These are phyloP conservation scores for Fraxinus anomala DNA, from an alignment of 257 asterid species.

Conservation along the genomic window DNA sequence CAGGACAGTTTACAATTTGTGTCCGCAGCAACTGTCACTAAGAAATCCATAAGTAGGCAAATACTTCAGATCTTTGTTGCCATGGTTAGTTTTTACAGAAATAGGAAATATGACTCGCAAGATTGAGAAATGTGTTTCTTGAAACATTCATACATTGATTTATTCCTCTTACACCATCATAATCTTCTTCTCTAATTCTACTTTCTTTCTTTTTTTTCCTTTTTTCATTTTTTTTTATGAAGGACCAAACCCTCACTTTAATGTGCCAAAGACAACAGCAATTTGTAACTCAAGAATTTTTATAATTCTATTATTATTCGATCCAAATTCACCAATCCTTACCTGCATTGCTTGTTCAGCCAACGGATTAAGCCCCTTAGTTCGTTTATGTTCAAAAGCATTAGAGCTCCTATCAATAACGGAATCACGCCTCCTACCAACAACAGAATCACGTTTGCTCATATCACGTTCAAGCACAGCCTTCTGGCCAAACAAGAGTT, in stretches of 20 bases:
- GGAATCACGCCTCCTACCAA: constrained; percentile 70
- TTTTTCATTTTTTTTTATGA: background rate
- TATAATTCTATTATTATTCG: background rate
- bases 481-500: constrained; percentile 69
- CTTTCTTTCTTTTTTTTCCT: background rate
- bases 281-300: constrained; percentile 4
- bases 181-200: background rate
- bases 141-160: background rate
- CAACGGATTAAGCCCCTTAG: constrained; percentile 46
- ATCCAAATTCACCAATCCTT: constrained; percentile 13
- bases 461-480: constrained; percentile 85
- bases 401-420: constrained; percentile 61
- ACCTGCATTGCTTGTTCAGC: constrained; percentile 57
- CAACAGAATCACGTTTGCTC: constrained; percentile 65
- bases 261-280: constrained; percentile 9
- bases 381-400: constrained; percentile 60
- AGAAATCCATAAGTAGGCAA: background rate
- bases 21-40: background rate
- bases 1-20: background rate
- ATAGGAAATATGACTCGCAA: background rate
- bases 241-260: background rate
- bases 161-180: background rate
- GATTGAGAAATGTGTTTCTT: background rate
- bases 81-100: background rate
- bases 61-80: background rate